Conservation (phyloP, 441 rosid genomes). For the Pelargonium exstipulatum region DNA sequence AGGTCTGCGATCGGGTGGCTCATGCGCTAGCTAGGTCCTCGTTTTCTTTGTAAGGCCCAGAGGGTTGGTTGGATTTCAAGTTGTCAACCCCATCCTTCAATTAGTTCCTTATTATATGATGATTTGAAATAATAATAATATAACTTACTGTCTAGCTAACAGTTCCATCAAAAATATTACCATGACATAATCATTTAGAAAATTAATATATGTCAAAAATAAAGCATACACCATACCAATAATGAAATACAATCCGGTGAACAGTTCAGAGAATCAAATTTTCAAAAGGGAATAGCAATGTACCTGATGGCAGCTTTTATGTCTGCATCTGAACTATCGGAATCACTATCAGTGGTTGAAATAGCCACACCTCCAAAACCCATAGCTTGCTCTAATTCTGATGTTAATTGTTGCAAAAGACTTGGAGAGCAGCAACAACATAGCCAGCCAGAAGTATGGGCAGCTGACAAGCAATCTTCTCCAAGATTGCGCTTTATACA, state of each 20-base stretch:
- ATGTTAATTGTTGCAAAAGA: constrained; percentile 56
- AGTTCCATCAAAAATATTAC: not conserved
- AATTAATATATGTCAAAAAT: not conserved
- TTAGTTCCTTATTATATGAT: too few species aligned
- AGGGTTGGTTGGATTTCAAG: too few species aligned
- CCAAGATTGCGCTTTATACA: constrained; percentile 85
- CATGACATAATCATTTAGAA: not conserved
- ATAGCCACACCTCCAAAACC: constrained; percentile 34
- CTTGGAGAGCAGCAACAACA: constrained; percentile 85
- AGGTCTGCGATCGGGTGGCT: too few species aligned
- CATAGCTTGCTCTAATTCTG: constrained; percentile 72
- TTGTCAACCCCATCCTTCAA: too few species aligned
- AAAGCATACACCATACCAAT: not conserved
- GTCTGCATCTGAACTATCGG: constrained; percentile 70
- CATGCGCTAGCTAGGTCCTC: too few species aligned
- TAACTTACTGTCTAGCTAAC: not conserved
- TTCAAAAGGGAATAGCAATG: constrained; percentile 7
- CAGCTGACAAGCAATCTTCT: constrained; percentile 61
- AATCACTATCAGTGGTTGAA: constrained; percentile 70
- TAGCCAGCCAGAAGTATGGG: constrained; percentile 68
- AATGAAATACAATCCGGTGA: not conserved
- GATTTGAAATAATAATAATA: too few species aligned
- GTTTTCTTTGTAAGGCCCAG: too few species aligned
- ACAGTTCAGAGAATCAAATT: not conserved
- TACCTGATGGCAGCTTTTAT: constrained; percentile 52